A percentile compares a stretch with the other conserved stretches of the same genome.
Evolutionary conservation across 306 rosid genomes (phyloP).

Genomic region (Datisca glomerata): DNA sequence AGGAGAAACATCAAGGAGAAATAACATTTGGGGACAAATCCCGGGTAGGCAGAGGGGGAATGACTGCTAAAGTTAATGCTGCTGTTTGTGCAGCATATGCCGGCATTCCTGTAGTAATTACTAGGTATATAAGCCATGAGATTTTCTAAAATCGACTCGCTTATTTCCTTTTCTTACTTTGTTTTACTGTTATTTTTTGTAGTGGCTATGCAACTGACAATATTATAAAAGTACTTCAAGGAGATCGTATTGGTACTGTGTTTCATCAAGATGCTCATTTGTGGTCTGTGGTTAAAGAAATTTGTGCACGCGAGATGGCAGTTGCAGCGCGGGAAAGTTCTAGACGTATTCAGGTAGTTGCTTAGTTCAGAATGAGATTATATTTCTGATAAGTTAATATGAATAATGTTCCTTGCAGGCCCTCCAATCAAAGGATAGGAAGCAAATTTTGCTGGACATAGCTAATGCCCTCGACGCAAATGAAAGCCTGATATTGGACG

Average conservation of each 20-base stretch:
- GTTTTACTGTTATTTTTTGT: too few relatives aligned
- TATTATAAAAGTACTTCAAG: constrained; percentile 62
- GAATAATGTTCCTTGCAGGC: constrained; percentile 19
- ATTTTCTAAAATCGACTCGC: too few relatives aligned
- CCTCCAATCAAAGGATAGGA: constrained; percentile 47
- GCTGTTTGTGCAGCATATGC: constrained; percentile 62
- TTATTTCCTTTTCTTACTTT: too few relatives aligned
- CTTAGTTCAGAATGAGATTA: too few relatives aligned
- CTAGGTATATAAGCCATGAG: constrained; percentile 39
- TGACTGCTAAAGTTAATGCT: constrained; percentile 88
- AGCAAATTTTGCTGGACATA: constrained; percentile 48
- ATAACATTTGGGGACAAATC: constrained; percentile 87
- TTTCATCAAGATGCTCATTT: constrained; percentile 79
- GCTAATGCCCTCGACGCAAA: constrained; percentile 63
- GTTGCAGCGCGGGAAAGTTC: constrained; percentile 60
- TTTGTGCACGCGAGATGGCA: constrained; percentile 70
- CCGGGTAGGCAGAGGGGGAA: constrained; percentile 79
- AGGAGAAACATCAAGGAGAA: constrained; percentile 60
- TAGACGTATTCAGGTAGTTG: constrained; percentile 49
- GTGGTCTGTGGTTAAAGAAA: constrained; percentile 57
- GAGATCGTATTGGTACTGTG: constrained; percentile 70
- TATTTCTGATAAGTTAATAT: not conserved
- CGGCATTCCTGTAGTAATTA: constrained; percentile 80
- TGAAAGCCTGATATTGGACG: constrained; percentile 37
- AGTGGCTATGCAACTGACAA: constrained; percentile 73